Conservation (phyloP, 1,284 basidiomycete species). For the Rhodotorula sp. region DNA sequence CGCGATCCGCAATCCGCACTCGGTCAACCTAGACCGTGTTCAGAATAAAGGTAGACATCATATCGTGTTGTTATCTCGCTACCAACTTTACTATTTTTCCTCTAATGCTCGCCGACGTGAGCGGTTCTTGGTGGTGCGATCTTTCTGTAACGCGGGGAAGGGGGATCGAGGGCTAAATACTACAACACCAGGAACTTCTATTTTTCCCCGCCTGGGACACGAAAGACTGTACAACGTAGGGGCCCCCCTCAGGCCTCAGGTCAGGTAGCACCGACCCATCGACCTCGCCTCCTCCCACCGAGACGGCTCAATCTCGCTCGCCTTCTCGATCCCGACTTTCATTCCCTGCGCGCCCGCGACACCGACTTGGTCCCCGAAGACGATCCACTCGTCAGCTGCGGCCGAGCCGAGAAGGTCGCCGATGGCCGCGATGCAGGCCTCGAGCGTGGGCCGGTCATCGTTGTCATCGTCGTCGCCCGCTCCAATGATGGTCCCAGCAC, state of each 20-base stretch:
- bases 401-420: slow-evolving; percentile 3
- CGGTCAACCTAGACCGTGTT: not conserved
- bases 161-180: not conserved
- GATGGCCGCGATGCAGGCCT: slow-evolving; percentile 8
- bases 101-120: no score
- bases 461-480: not conserved
- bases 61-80: not conserved
- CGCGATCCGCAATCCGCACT: not conserved
- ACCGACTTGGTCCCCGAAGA: slow-evolving; percentile 18
- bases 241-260: not conserved
- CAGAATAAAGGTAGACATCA: not conserved
- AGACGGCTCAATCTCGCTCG: not conserved
- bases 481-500: not conserved
- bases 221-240: no score
- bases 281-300: slow-evolving; percentile 15
- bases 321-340: slow-evolving; percentile 7
- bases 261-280: slow-evolving; percentile 19
- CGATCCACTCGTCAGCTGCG: not conserved
- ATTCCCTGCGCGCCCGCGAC: slow-evolving; percentile 15
- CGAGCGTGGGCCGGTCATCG: slow-evolving; percentile 11
- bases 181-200: no score
- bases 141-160: no score
- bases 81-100: not conserved
- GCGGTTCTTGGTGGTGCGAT: no score
- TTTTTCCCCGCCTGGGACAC: no score